phyloP scores from a whole-genome alignment of 2,329 filamentous ascomycete genomes.

The Colletotrichum neosansevieriae region DNA sequence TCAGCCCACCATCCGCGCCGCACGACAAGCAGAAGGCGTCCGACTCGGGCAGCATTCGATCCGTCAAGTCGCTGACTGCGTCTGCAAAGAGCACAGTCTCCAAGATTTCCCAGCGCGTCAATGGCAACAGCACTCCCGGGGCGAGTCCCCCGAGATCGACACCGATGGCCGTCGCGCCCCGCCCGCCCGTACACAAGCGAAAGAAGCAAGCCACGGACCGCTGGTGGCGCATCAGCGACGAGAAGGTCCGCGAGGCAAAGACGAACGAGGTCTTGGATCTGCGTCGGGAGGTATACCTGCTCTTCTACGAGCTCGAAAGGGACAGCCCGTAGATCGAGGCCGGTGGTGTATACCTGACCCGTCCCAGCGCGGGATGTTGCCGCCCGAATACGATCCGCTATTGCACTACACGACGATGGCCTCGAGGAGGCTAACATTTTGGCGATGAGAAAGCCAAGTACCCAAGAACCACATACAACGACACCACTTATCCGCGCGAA shows the following conservation, averaged over 20 bases:
- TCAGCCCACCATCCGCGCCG: slow-evolving; percentile 40
- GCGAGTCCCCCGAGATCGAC: slow-evolving; percentile 42
- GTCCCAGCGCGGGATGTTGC: slow-evolving; percentile 25
- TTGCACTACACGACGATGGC: slow-evolving; percentile 19
- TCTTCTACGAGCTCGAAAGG: slow-evolving; percentile 92
- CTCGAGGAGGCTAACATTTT: slow-evolving; percentile 26
- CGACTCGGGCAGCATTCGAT: slow-evolving; percentile 66
- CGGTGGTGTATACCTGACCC: slow-evolving; percentile 23
- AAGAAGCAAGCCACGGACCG: slow-evolving; percentile 73
- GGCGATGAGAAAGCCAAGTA: slow-evolving; percentile 10
- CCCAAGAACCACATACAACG: neutral
- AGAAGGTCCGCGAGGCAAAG: slow-evolving; percentile 95
- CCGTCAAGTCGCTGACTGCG: slow-evolving; percentile 68
- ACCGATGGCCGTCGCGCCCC: slow-evolving; percentile 41
- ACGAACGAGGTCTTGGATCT: slow-evolving; percentile 91
- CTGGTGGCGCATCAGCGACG: slow-evolving; percentile 99
- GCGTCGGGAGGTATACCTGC: slow-evolving; percentile 94
- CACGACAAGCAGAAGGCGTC: slow-evolving; percentile 55
- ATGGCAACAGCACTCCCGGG: slow-evolving; percentile 41
- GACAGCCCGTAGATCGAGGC: slow-evolving; percentile 45
- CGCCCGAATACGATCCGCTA: slow-evolving; percentile 26
- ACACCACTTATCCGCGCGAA: slow-evolving; percentile 1
- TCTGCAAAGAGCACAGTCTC: slow-evolving; percentile 68
- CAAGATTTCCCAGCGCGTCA: slow-evolving; percentile 56
- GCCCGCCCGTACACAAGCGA: slow-evolving; percentile 51